Evolutionary conservation across 75 land plant genomes (phyloP).

Genomic region (Cryptomeria japonica): DNA sequence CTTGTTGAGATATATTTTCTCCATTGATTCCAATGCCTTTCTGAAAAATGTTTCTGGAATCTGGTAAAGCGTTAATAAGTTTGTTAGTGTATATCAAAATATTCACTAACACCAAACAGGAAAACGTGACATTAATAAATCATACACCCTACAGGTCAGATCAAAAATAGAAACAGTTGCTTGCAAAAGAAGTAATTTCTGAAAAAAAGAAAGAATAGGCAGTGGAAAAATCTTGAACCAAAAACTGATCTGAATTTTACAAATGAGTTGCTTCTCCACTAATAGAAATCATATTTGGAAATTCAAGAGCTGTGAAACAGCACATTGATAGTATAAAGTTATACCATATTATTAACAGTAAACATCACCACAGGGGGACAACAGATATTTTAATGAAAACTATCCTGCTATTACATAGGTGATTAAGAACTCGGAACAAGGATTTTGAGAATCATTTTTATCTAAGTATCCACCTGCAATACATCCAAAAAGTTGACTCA

Average conservation of each 20-base stretch:
- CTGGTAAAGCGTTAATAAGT: slow-evolving; percentile 13
- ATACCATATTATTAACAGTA: background rate
- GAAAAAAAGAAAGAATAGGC: background rate
- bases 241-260: background rate
- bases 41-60: slow-evolving; percentile 66
- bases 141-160: background rate
- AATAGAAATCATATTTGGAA: background rate
- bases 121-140: background rate
- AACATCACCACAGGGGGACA: background rate
- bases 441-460: too few species aligned
- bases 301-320: background rate
- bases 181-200: background rate
- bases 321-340: background rate
- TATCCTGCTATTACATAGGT: background rate
- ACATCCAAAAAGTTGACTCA: too few species aligned
- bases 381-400: background rate
- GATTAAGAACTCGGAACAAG: too few species aligned
- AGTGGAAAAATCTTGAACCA: background rate
- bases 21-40: slow-evolving; percentile 55
- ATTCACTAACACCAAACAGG: background rate
- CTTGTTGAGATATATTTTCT: slow-evolving; percentile 72
- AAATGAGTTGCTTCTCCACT: background rate
- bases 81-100: background rate
- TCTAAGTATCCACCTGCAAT: too few species aligned
- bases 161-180: background rate